phyloP scores from a whole-genome alignment of 257 asterid genomes.

The Thymus quinquecostatus region DNA sequence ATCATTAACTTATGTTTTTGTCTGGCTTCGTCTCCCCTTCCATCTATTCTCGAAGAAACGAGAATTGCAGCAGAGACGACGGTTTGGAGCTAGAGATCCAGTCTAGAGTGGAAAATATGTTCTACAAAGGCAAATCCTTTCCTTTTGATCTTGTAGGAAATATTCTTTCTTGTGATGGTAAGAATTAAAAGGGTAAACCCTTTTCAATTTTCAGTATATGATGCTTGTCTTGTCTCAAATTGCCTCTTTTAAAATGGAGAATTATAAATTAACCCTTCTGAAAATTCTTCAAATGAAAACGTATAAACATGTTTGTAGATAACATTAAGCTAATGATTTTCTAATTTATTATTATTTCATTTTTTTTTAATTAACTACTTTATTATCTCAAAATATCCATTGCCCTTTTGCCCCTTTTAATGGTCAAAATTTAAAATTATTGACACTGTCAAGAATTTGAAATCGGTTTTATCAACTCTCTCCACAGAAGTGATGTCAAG shows the following conservation, averaged over 20 bases:
- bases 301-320: too few relatives aligned
- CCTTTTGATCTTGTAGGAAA: neutral
- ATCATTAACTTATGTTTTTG: slow-evolving; percentile 22
- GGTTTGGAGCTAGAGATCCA: slow-evolving; percentile 55
- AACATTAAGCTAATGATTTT: neutral
- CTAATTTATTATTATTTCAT: too few relatives aligned
- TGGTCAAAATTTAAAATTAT: too few relatives aligned
- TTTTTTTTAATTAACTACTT: too few relatives aligned
- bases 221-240: neutral
- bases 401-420: too few relatives aligned
- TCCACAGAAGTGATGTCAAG: too few relatives aligned
- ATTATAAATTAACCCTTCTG: too few relatives aligned
- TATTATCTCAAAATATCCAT: neutral
- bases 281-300: too few relatives aligned
- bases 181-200: neutral
- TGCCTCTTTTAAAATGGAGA: neutral
- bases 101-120: slow-evolving; percentile 39
- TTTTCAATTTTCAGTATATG: neutral
- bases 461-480: too few relatives aligned
- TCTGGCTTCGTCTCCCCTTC: slow-evolving; percentile 16
- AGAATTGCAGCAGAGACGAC: slow-evolving; percentile 34
- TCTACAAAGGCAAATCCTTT: neutral
- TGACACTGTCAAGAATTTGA: too few relatives aligned
- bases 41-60: slow-evolving; percentile 31
- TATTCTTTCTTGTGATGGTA: neutral